Conservation (phyloP, 805 yeast genomes). For the Lipomyces mesembrius region DNA sequence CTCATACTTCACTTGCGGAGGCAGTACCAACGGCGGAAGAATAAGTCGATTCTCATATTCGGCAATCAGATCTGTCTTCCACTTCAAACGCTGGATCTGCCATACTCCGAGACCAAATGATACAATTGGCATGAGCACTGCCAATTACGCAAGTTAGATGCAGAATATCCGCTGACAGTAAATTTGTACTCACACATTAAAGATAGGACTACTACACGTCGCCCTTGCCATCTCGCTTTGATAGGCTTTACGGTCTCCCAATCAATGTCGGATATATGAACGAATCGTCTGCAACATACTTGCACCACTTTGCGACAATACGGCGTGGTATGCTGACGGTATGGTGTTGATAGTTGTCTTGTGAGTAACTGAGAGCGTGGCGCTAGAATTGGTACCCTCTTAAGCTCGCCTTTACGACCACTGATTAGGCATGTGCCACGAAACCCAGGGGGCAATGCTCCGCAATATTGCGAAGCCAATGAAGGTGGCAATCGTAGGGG, state of each 20-base stretch:
- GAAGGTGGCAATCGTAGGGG: not conserved
- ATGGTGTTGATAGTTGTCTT: not conserved
- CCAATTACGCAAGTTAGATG: slow-evolving; percentile 20
- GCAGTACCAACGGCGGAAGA: slow-evolving; percentile 71
- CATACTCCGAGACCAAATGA: slow-evolving; percentile 88
- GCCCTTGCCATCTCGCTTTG: slow-evolving; percentile 34
- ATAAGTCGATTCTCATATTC: slow-evolving; percentile 81
- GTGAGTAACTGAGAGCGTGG: not conserved
- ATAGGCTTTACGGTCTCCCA: slow-evolving; percentile 77
- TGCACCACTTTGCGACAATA: not conserved
- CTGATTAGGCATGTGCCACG: not conserved
- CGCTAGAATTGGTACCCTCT: not conserved
- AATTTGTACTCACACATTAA: slow-evolving; percentile 22
- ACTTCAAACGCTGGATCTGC: slow-evolving; percentile 83
- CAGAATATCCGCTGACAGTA: not conserved
- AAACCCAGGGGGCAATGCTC: not conserved
- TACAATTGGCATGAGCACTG: slow-evolving; percentile 77
- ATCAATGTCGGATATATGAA: slow-evolving; percentile 68
- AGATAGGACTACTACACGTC: slow-evolving; percentile 16
- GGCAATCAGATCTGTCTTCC: slow-evolving; percentile 87
- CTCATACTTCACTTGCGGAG: slow-evolving; percentile 47
- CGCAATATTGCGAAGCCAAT: not conserved
- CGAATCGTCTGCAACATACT: not conserved
- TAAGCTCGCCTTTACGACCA: not conserved
- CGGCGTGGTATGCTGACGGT: not conserved